Conservation (phyloP, 345 rosid genomes). For the Euclidium syriacum region DNA sequence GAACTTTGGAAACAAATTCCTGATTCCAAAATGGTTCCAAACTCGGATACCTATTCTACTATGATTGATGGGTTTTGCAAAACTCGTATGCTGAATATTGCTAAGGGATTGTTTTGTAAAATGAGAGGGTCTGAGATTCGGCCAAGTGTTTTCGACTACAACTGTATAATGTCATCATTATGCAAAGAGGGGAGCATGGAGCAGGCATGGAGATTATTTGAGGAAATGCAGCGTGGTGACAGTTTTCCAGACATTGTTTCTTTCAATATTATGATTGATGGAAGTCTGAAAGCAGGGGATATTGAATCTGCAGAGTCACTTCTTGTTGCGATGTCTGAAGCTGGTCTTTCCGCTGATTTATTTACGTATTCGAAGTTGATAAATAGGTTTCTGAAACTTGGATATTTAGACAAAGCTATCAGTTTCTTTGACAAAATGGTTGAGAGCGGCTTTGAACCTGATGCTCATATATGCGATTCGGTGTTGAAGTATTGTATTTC, state of each 20-base stretch:
- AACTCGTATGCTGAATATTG: constrained; percentile 44
- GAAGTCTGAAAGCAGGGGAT: constrained; percentile 52
- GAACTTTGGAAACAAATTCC: constrained; percentile 51
- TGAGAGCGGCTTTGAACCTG: constrained; percentile 48
- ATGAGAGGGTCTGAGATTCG: constrained; percentile 35
- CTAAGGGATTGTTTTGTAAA: constrained; percentile 55
- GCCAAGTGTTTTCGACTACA: constrained; percentile 45
- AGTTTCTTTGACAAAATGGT: constrained; percentile 48
- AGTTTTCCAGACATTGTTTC: constrained; percentile 39
- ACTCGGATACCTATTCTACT: constrained; percentile 42
- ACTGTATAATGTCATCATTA: constrained; percentile 45
- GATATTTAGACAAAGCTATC: constrained; percentile 50
- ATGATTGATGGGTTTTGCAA: constrained; percentile 56
- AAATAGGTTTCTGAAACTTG: constrained; percentile 53
- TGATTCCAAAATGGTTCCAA: constrained; percentile 39
- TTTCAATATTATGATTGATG: constrained; percentile 58
- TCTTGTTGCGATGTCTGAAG: constrained; percentile 40
- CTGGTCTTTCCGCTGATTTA: constrained; percentile 50
- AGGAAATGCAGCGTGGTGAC: constrained; percentile 36
- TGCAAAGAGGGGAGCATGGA: constrained; percentile 61
- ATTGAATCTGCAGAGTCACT: constrained; percentile 42
- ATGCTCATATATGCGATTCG: constrained; percentile 42
- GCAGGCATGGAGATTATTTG: constrained; percentile 58
- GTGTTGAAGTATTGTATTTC: constrained; percentile 47
- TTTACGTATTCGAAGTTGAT: constrained; percentile 50